Base-by-base conservation (phyloP, 805 yeast species). In the Dipodascus geniculatus region DNA sequence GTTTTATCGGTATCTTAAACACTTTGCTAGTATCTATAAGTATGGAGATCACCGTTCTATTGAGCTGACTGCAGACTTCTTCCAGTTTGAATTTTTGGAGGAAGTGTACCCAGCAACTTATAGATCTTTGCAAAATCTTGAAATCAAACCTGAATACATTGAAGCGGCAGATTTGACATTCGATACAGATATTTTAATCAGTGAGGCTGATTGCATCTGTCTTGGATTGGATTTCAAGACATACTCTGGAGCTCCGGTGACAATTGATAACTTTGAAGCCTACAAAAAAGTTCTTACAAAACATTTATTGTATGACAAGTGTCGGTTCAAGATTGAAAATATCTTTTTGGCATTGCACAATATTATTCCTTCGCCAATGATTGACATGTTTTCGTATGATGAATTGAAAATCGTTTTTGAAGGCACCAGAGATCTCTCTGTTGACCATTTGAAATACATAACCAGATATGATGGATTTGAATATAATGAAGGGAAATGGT, bases 401-500 rank as follows among this genome's bases (percentile, higher is more conserved):
- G 63, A 57, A 4, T 53, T 66, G 17, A 54, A 54, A 53, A 17
- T 23, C 2, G 60, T 73, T n/a, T 64, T 75, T 14, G 76, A 79
- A 33, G 80, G 78, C 0, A 65, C 66, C 11, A 64, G 58, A 44
- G 73, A 73, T 38, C 67, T 76, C 3, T 63, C 72, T 54, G 61
- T 75, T 16, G 61, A 64, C 19, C 76, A 74, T 52, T 70, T 78
- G 70, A 65, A 68, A 51, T 56, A 59, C 3, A 67, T 68, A 49
- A 73, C 73, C 1, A 68, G 60, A 38, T 38, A 38, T 38, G 14
- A 38, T 6, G 44, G 44, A 38, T 38, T 38, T 38, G 8, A 38
- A 23, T 77, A 76, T 59, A 57, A 56, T 68, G 77, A 22, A 69
- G 64, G 75, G 2, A 76, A 67, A 54, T 60, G 64, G 33, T 71